Evolutionary conservation across 805 yeast species (phyloP), one percentile per base, ranked within the genome.

Genomic region (Alloascoidea africana): DNA sequence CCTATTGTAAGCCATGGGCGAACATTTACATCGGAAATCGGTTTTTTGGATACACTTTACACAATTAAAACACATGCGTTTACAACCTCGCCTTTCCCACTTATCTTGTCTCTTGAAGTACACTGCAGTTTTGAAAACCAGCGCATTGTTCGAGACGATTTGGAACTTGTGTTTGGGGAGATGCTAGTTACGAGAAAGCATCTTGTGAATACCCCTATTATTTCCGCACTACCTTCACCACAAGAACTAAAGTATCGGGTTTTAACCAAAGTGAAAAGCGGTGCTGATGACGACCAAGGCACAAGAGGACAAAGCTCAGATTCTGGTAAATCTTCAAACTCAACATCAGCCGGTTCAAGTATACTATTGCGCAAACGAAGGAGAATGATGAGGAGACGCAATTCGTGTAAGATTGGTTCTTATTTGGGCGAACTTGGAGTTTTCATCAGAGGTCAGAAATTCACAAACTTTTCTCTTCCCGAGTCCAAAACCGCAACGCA

Each of bases 1-100:
- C 98, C 98, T 0, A 70, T 83, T 0, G 96, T 91, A 0, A 78
- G 81, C 18, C 99, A 91, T 55, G 98, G 98, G 0, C 60, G 78
- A 36, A 73, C 94, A 0, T 71, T 91, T 43, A 84, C 97, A 0
- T 65, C 77, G 0, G 70, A 87, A 1, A 71, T 89, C 6, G 70
- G 74, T 2, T 67, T 89, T 18, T 53, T 61, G 6, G 76, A 76
- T 44, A 96, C 86, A 2, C 55, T 85, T 2, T 70, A 68, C 30
- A 72, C 85, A 0, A 73, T 93, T 6, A 68, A 77, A 46, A 83
- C 83, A 53, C 84, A 84, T 54, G 94, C 95, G 0, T 91, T 93
- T 52, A 74, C 83, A n/a, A 64, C 86, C 0, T 70, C 96, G 0
- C 87, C 91, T 1, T 78, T 67, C 39, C 99, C 99, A 0, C 61